Percentiles rank a stretch among this genome's conserved stretches.
Evolutionary conservation across 768 basidiomycete species (phyloP).

Genomic region (Suillus subluteus): DNA sequence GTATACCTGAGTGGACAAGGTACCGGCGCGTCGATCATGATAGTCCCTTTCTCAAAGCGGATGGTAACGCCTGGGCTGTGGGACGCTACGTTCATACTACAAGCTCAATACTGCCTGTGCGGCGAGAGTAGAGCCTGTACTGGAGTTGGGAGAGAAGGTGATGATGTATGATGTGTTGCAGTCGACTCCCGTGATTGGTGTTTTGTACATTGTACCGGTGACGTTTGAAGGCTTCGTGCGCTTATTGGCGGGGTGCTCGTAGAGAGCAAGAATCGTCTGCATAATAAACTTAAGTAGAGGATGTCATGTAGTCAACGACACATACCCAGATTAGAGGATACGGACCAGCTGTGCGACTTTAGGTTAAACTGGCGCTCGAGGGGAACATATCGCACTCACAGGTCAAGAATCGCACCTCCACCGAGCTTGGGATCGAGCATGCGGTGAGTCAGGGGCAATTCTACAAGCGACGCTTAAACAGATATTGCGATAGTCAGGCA

Average conservation of each 20-base stretch:
- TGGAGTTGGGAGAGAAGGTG: slow-evolving; percentile 38
- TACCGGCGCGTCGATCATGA: slow-evolving; percentile 43
- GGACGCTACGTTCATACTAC: slow-evolving; percentile 39
- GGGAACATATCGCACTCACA: slow-evolving; percentile 32
- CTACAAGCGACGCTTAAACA: slow-evolving; percentile 23
- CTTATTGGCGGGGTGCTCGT: slow-evolving; percentile 51
- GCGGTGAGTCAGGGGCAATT: slow-evolving; percentile 44
- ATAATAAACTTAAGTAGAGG: slow-evolving; percentile 26
- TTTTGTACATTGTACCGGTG: slow-evolving; percentile 45
- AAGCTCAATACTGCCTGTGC: slow-evolving; percentile 45
- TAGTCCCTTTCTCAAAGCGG: slow-evolving; percentile 47
- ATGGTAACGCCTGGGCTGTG: slow-evolving; percentile 38
- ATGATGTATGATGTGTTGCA: slow-evolving; percentile 46
- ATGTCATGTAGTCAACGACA: background rate
- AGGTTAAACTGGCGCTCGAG: slow-evolving; percentile 15
- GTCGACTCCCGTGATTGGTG: slow-evolving; percentile 48
- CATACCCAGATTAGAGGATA: slow-evolving; percentile 50
- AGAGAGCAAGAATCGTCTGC: slow-evolving; percentile 50
- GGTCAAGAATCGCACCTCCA: slow-evolving; percentile 54
- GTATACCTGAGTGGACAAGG: slow-evolving; percentile 30
- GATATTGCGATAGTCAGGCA: background rate
- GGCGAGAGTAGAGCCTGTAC: slow-evolving; percentile 31
- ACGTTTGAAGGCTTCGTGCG: slow-evolving; percentile 42
- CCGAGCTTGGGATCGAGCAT: slow-evolving; percentile 57
- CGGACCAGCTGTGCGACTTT: slow-evolving; percentile 38